A percentile compares a stretch with the other conserved stretches of the same genome.
These are phyloP conservation scores for Aspergillus heteromorphus DNA, from an alignment of 495 filamentous ascomycete species.

Conservation along the genomic window DNA sequence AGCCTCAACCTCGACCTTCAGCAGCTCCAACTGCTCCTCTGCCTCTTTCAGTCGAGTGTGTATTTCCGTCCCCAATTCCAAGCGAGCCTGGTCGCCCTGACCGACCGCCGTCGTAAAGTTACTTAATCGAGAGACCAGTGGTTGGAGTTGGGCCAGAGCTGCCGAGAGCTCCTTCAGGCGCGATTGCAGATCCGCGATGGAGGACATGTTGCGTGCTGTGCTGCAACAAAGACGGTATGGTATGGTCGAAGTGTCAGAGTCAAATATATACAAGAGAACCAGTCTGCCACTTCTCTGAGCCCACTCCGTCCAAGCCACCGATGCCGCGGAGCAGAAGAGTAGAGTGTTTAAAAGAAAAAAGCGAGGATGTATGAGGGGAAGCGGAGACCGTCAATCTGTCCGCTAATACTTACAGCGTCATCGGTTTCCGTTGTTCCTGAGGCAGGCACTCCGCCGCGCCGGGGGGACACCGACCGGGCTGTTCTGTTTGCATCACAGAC, in stretches of 20 bases:
- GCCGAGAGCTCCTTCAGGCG: conserved; percentile 66
- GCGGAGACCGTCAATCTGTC: conserved; percentile 6
- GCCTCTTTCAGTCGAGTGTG: conserved; percentile 75
- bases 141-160: conserved; percentile 59
- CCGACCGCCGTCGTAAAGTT: conserved; percentile 59
- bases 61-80: conserved; percentile 80
- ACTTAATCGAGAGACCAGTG: conserved; percentile 69
- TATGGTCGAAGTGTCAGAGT: neutral
- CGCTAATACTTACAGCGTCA: conserved; percentile 13
- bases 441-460: conserved; percentile 5
- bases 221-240: neutral
- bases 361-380: neutral
- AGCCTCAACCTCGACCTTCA: conserved; percentile 73
- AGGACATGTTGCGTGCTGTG: conserved; percentile 41
- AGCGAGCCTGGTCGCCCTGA: conserved; percentile 57
- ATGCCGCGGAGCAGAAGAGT: neutral
- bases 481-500: conserved; percentile 36
- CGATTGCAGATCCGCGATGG: conserved; percentile 53
- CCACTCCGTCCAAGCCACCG: neutral
- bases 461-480: too few species aligned
- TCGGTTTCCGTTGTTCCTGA: conserved; percentile 8
- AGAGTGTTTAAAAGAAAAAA: neutral
- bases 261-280: neutral
- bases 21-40: conserved; percentile 78
- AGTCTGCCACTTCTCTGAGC: neutral